Conservation (phyloP, 306 rosid species). For the Pterocarpus macrocarpus region DNA sequence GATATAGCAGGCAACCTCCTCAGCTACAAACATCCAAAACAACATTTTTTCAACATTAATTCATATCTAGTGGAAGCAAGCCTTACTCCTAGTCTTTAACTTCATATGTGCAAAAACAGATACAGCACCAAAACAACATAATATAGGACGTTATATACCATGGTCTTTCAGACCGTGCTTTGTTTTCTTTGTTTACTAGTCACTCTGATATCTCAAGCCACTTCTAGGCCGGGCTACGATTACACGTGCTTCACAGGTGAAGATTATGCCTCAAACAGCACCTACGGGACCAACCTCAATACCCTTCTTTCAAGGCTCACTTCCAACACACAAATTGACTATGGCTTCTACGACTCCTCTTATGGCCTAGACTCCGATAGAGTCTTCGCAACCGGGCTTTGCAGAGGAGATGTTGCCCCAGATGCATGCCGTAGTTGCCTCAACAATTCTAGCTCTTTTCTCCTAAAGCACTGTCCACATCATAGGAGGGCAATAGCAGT, state of each 20-base stretch:
- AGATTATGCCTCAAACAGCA: constrained; percentile 42
- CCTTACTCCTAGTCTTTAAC: background rate
- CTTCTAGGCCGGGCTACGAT: background rate
- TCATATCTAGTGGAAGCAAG: too few relatives aligned
- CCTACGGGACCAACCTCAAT: constrained; percentile 53
- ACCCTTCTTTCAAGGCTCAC: constrained; percentile 52
- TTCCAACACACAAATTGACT: constrained; percentile 12
- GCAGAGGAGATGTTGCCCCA: constrained; percentile 58
- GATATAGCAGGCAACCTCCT: too few relatives aligned
- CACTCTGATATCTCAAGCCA: constrained; percentile 13
- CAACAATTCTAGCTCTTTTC: constrained; percentile 21
- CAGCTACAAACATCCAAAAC: too few relatives aligned
- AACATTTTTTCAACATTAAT: too few relatives aligned
- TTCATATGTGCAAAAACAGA: background rate
- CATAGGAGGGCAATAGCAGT: constrained; percentile 47
- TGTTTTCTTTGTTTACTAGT: background rate
- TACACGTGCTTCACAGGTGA: background rate
- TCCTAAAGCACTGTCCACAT: constrained; percentile 42
- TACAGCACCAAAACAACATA: background rate
- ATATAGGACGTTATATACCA: background rate
- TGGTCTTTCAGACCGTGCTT: background rate
- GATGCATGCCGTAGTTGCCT: constrained; percentile 54
- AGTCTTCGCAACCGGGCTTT: constrained; percentile 50
- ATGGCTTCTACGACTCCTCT: constrained; percentile 52
- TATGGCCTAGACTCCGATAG: constrained; percentile 41